These are phyloP conservation scores for Phytophthora aleatoria DNA, from an alignment of 352 stramenopile genomes.

Conservation along the genomic window DNA sequence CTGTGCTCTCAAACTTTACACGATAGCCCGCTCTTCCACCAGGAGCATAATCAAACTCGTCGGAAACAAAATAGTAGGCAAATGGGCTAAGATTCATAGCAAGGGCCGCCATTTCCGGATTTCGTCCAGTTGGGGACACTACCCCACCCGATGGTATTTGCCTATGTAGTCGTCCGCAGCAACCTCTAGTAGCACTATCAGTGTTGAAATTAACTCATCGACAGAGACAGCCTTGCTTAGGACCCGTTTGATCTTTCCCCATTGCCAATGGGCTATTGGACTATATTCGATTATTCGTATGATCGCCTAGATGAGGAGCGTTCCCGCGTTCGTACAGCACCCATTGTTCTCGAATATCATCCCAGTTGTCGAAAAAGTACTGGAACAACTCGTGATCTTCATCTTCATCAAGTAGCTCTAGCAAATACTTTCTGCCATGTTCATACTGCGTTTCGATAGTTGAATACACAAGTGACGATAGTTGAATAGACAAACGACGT, in stretches of 20 bases:
- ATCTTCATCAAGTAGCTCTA: background rate
- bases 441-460: background rate
- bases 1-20: too few species aligned
- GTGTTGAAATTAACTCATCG: slow-evolving; percentile 5
- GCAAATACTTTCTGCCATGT: background rate
- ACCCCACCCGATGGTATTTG: slow-evolving; percentile 9
- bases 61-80: too few species aligned
- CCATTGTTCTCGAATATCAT: slow-evolving; percentile 1
- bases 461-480: background rate
- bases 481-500: background rate
- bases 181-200: slow-evolving; percentile 9
- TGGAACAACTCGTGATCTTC: background rate
- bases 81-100: too few species aligned
- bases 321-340: slow-evolving; percentile 2
- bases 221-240: background rate
- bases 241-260: slow-evolving; percentile 5
- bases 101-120: too few species aligned
- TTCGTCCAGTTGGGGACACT: background rate
- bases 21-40: too few species aligned
- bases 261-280: background rate
- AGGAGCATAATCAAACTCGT: too few species aligned
- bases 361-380: background rate
- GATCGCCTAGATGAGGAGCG: slow-evolving; percentile 3
- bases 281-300: slow-evolving; percentile 16
- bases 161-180: slow-evolving; percentile 9